Percentiles rank a stretch among this genome's conserved stretches.
These are phyloP conservation scores for Meira miltonrushii DNA, from an alignment of 1,284 basidiomycete species.

Conservation along the genomic window DNA sequence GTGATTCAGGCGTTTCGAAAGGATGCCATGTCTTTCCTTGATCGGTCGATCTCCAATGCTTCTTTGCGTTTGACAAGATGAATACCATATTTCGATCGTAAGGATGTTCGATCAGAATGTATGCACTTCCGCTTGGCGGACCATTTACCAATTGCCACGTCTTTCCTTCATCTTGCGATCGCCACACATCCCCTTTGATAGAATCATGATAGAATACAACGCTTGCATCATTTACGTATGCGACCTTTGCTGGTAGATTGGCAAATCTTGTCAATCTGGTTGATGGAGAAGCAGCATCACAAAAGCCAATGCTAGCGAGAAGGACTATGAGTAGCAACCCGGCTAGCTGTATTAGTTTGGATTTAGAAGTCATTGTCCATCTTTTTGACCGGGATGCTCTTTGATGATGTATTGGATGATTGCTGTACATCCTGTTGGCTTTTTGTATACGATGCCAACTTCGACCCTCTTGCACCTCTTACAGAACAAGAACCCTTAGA, in stretches of 20 bases:
- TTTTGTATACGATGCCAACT: no score
- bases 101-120: conserved; percentile 79
- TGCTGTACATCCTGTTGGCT: no score
- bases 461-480: no score
- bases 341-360: no score
- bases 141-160: conserved; percentile 65
- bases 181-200: conserved; percentile 64
- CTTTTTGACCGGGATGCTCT: no score
- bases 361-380: no score
- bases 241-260: conserved; percentile 71
- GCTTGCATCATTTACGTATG: conserved; percentile 87
- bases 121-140: conserved; percentile 63
- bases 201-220: conserved; percentile 79
- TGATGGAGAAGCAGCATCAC: background rate
- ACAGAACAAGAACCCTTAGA: no score
- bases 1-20: conserved; percentile 39
- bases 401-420: no score
- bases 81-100: conserved; percentile 60
- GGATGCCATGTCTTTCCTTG: conserved; percentile 46
- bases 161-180: conserved; percentile 87
- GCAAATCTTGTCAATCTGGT: conserved; percentile 45
- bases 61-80: conserved; percentile 36
- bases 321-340: no score
- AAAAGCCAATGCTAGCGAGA: no score
- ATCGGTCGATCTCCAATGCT: conserved; percentile 45